Conservation (phyloP, 345 rosid genomes). For the Laguncularia racemosa region DNA sequence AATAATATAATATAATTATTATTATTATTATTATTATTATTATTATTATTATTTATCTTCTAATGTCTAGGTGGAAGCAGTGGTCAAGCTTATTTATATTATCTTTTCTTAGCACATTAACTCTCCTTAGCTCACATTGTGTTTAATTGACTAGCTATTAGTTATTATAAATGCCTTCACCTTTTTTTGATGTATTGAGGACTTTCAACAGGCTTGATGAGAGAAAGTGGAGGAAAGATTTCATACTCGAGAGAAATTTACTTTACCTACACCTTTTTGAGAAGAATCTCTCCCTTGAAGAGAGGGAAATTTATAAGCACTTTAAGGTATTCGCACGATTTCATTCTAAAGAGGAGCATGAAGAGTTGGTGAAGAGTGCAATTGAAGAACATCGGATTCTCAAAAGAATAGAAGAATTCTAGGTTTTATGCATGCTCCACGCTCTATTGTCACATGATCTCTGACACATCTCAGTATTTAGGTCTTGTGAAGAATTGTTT, state of each 20-base stretch:
- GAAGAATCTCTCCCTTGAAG: slow-evolving; percentile 59
- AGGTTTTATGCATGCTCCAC: slow-evolving; percentile 41
- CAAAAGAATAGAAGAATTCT: slow-evolving; percentile 76
- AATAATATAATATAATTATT: too few species aligned
- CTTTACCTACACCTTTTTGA: slow-evolving; percentile 65
- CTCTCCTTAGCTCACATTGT: too few species aligned
- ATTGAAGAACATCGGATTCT: slow-evolving; percentile 62
- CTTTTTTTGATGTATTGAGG: background rate
- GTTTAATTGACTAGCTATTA: background rate
- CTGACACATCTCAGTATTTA: background rate
- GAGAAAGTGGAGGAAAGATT: slow-evolving; percentile 91
- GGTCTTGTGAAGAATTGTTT: too few species aligned
- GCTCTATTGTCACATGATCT: background rate
- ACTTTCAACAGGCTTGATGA: slow-evolving; percentile 76
- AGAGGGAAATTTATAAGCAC: slow-evolving; percentile 54
- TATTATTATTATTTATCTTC: too few species aligned
- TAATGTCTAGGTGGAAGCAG: too few species aligned
- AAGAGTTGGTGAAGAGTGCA: slow-evolving; percentile 53
- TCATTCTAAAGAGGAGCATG: slow-evolving; percentile 85
- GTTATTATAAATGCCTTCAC: background rate
- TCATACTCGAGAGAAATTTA: slow-evolving; percentile 78
- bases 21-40: too few species aligned
- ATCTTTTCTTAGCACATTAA: too few species aligned
- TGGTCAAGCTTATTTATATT: too few species aligned
- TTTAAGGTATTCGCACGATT: slow-evolving; percentile 78